phyloP scores from a whole-genome alignment of 768 basidiomycete genomes.

The Crassisporium funariophilum region DNA sequence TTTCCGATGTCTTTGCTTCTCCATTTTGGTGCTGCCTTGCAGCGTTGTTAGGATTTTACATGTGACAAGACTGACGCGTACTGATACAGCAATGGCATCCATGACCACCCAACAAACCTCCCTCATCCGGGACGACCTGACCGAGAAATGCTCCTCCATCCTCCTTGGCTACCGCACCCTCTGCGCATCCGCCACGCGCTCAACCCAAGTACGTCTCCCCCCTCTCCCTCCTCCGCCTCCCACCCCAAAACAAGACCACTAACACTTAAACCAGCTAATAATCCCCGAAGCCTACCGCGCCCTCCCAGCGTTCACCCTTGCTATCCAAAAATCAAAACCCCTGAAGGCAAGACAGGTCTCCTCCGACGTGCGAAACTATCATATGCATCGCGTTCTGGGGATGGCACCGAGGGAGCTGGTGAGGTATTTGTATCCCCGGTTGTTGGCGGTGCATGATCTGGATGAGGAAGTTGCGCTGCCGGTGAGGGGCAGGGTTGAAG shows the following conservation, averaged over 20 bases:
- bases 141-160: conserved; percentile 79
- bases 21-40: neutral
- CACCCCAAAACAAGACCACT: neutral
- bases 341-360: conserved; percentile 92
- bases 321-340: conserved; percentile 86
- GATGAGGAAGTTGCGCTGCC: conserved; percentile 71
- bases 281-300: conserved; percentile 92
- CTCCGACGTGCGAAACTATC: conserved; percentile 91
- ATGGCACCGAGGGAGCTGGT: conserved; percentile 71
- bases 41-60: neutral
- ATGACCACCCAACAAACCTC: conserved; percentile 62
- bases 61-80: neutral
- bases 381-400: conserved; percentile 73
- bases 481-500: conserved; percentile 33
- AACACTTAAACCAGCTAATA: conserved; percentile 62
- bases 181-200: conserved; percentile 78
- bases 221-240: conserved; percentile 30
- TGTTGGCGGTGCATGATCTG: conserved; percentile 88
- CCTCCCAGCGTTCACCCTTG: conserved; percentile 79
- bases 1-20: conserved; percentile 6
- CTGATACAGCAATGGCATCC: conserved; percentile 63
- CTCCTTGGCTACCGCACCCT: conserved; percentile 86
- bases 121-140: conserved; percentile 82
- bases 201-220: conserved; percentile 69
- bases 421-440: conserved; percentile 82